phyloP scores from a whole-genome alignment of 495 filamentous ascomycete genomes.

The Penicillium psychrofluorescens region DNA sequence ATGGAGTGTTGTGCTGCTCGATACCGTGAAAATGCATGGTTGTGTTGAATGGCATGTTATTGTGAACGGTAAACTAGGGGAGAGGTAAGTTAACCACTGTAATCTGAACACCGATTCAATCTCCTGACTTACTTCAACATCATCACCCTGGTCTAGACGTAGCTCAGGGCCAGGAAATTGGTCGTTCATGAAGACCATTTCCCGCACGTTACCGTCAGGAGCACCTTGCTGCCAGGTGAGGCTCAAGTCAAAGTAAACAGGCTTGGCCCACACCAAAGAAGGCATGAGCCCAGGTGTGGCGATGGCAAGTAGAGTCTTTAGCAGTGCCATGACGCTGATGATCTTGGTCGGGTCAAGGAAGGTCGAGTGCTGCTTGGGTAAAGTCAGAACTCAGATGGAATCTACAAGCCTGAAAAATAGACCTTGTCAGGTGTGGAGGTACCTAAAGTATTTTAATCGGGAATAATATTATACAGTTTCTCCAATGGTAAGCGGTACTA shows the following conservation, averaged over 20 bases:
- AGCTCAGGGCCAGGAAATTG: slow-evolving; percentile 49
- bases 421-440: too few relatives aligned
- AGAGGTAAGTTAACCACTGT: background rate
- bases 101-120: background rate
- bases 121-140: slow-evolving; percentile 35
- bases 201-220: slow-evolving; percentile 30
- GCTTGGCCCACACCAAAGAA: slow-evolving; percentile 8
- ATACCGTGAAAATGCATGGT: slow-evolving; percentile 41
- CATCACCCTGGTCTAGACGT: slow-evolving; percentile 48
- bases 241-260: slow-evolving; percentile 20
- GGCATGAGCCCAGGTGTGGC: slow-evolving; percentile 4
- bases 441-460: too few relatives aligned
- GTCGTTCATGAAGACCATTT: slow-evolving; percentile 51
- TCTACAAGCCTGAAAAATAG: too few relatives aligned
- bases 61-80: slow-evolving; percentile 32
- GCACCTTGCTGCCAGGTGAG: slow-evolving; percentile 34
- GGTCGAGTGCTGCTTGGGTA: too few relatives aligned
- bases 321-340: slow-evolving; percentile 2
- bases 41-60: slow-evolving; percentile 42
- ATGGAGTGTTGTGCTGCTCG: slow-evolving; percentile 30
- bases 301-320: slow-evolving; percentile 5
- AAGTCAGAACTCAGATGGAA: too few relatives aligned
- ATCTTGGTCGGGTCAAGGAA: too few relatives aligned
- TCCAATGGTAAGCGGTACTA: too few relatives aligned
- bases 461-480: too few relatives aligned